Conservation (phyloP, 2,329 filamentous ascomycete species). For the Whalleya microplaca region DNA sequence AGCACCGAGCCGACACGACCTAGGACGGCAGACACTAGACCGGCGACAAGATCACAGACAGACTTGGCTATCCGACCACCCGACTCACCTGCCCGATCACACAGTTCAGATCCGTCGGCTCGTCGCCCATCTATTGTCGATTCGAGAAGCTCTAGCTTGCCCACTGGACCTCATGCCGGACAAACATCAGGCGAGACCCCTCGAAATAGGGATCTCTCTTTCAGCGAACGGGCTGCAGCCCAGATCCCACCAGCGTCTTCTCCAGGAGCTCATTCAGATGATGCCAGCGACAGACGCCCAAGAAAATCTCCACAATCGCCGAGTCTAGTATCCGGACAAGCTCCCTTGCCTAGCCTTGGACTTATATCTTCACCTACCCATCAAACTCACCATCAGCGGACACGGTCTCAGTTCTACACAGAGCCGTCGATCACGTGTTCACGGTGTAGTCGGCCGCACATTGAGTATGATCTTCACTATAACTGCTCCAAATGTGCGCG, state of each 20-base stretch:
- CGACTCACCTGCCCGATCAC: slow-evolving; percentile 57
- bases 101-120: slow-evolving; percentile 42
- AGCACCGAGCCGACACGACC: slow-evolving; percentile 53
- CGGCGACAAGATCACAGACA: slow-evolving; percentile 65
- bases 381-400: slow-evolving; percentile 41
- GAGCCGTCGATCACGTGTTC: slow-evolving; percentile 78
- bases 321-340: slow-evolving; percentile 44
- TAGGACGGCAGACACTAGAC: slow-evolving; percentile 48
- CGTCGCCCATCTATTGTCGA: slow-evolving; percentile 48
- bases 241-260: slow-evolving; percentile 19
- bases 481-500: slow-evolving; percentile 73
- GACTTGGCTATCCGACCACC: slow-evolving; percentile 60
- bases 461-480: slow-evolving; percentile 87
- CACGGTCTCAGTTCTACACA: slow-evolving; percentile 56
- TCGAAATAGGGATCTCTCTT: slow-evolving; percentile 38
- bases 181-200: slow-evolving; percentile 28
- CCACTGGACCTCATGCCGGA: slow-evolving; percentile 31
- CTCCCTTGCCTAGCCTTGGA: slow-evolving; percentile 37
- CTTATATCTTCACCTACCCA: slow-evolving; percentile 36
- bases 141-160: slow-evolving; percentile 45
- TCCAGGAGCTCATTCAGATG: slow-evolving; percentile 24
- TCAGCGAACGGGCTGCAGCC: slow-evolving; percentile 40
- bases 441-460: slow-evolving; percentile 69
- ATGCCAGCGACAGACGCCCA: slow-evolving; percentile 21
- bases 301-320: slow-evolving; percentile 41